Conservation (phyloP, 2,329 filamentous ascomycete species). For the Metarhizium humberi region DNA sequence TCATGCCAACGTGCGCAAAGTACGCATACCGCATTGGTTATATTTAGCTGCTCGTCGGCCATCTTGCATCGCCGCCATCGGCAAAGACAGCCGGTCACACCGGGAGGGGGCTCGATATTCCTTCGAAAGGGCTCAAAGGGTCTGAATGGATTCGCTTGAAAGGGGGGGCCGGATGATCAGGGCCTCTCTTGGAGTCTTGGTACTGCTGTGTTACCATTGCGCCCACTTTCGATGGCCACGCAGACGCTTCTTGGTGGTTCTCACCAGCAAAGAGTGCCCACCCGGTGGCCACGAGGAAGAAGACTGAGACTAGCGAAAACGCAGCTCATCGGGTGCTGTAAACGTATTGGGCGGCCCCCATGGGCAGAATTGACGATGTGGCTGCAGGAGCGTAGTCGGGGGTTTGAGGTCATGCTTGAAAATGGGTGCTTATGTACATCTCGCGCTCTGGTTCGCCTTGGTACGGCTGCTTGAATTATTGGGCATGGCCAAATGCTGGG, state of each 20-base stretch:
- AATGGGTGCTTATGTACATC: neutral
- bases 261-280: neutral
- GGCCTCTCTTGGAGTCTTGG: neutral
- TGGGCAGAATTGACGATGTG: neutral
- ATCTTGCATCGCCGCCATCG: neutral
- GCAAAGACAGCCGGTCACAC: neutral
- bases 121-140: no score
- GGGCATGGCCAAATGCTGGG: neutral
- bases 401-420: neutral
- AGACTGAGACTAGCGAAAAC: neutral
- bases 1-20: neutral
- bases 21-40: neutral
- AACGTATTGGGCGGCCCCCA: neutral
- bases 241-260: neutral
- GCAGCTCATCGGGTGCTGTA: neutral
- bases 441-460: neutral
- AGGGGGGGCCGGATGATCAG: no score
- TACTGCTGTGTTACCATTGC: neutral
- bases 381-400: neutral
- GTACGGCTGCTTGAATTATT: neutral
- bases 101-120: neutral
- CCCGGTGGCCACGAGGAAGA: neutral
- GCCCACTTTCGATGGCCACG: neutral
- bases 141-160: no score
- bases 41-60: neutral